Evolutionary conservation across 108 stramenopile genomes (phyloP).

Genomic region (Skeletonema costatum): DNA sequence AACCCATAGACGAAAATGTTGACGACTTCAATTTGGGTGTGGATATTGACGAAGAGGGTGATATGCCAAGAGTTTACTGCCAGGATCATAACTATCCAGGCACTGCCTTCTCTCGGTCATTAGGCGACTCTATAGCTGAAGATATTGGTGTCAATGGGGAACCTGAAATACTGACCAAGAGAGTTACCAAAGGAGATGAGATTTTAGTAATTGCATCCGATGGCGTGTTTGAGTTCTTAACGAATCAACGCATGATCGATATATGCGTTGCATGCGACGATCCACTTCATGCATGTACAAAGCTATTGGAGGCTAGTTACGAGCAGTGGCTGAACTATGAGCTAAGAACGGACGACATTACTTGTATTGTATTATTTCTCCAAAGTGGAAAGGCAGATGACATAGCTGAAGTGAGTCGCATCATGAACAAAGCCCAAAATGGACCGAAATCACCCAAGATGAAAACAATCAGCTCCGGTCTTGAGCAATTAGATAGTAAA

Average conservation of each 20-base stretch:
- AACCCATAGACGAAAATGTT: conserved; percentile 60
- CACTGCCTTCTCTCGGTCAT: conserved; percentile 93
- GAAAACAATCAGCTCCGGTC: neutral
- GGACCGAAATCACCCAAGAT: neutral
- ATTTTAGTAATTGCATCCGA: conserved; percentile 92
- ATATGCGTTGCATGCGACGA: conserved; percentile 63
- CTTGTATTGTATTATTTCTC: conserved; percentile 89
- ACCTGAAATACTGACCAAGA: conserved; percentile 84
- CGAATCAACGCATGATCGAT: conserved; percentile 82
- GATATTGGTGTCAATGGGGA: conserved; percentile 85
- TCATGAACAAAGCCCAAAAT: neutral
- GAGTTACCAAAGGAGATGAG: conserved; percentile 74
- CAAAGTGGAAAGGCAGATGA: conserved; percentile 3
- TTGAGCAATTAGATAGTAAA: neutral
- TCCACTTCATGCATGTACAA: conserved; percentile 92
- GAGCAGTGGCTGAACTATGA: conserved; percentile 98
- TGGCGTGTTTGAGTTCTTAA: conserved; percentile 96
- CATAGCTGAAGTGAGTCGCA: neutral
- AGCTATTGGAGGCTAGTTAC: conserved; percentile 94
- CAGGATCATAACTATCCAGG: conserved; percentile 88
- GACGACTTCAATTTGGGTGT: conserved; percentile 69
- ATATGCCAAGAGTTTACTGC: conserved; percentile 91
- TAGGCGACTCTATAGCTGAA: conserved; percentile 92
- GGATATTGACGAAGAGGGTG: conserved; percentile 85
- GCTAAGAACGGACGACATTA: conserved; percentile 98